Evolutionary conservation across 352 stramenopile species (phyloP), one percentile per base, ranked within the genome.

Genomic region (Pythium pyrilobum): DNA sequence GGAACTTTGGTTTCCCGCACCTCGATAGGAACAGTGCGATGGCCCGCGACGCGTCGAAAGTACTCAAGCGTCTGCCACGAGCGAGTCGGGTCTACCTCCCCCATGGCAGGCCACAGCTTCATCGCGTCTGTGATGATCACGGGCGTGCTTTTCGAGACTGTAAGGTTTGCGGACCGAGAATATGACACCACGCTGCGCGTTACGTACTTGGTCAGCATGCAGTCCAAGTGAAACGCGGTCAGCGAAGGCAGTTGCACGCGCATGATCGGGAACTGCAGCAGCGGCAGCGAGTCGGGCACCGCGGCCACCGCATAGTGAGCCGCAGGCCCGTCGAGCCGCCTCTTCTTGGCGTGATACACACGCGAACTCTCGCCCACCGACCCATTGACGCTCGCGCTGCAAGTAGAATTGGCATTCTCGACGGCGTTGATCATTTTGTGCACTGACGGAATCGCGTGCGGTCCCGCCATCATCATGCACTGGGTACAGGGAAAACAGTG

Each of bases 91-190:
- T 77, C 70, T 0, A 50, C 52, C 23, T 49, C 61, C 25, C 77
- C 79, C n/a, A 90, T 52, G 2, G 85, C 85, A 10, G 85, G 83
- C 85, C 85, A 95, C n/a, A 77, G 63, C 32, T 92, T 76, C 81
- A 95, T 87, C 11, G 72, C 75, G 5, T 69, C 74, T 6, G 67
- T 89, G 51, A 95, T 76, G 51, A 95, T 64, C n/a, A 89, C 74
- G 0, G 85, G 82, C 16, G 71, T 63, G 13, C 80, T 91, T 41
- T 3, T n/a, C n/a, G n/a, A n/a, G n/a, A n/a, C n/a, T n/a, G n/a
- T n/a, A n/a, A n/a, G n/a, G n/a, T n/a, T n/a, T n/a, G n/a, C n/a
- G n/a, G n/a, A n/a, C n/a, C n/a, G n/a, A n/a, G n/a, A n/a, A n/a
- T n/a, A n/a, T n/a, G n/a, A n/a, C n/a, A n/a, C n/a, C n/a, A n/a